Base-by-base conservation (phyloP, 2,329 filamentous ascomycete genomes). In the Aaosphaeria arxii region DNA sequence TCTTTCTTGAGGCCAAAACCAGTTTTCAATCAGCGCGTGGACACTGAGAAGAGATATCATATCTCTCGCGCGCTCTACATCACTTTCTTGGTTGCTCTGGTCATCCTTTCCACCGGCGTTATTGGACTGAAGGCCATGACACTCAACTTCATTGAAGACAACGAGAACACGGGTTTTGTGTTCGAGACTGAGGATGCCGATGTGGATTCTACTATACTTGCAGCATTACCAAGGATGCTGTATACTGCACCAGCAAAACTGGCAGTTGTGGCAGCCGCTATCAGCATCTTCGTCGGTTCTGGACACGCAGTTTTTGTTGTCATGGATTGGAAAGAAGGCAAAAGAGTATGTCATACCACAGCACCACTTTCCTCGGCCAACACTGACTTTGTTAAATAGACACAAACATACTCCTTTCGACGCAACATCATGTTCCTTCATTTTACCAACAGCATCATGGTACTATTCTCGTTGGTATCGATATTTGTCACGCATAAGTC, bases 341-440 rank as follows among this genome's bases (percentile, higher is more conserved):
- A 61, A 40, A 54, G 56, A 47, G 62, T 65, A 56, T 7, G 48
- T 32, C 17, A 43, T 32, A 30, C 9, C 4, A 17, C 41, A 43
- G 11, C 30, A 11, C 6, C 3, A 32, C 30, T 17, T 30, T 43
- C 30, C 17, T n/a, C 9, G 24, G 39, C 17, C 7, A 31, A 11
- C 17, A 11, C 29, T 30, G 31, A 11, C 11, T n/a, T n/a, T n/a
- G 9, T 11, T 31, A 7, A 35, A 7, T 17, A 66, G 65, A 65
- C 61, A 2, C 64, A 66, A 52, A 51, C 55, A 6, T 63, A 63
- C 44, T 50, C 59, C 9, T 69, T 70, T 49, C 64, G 63, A 41
- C 64, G 64, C 44, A 68, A 68, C 48, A 52, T 56, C 41, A 63
- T 69, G 62, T 56, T 66, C 44, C 43, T 68, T 5, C 63, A 68